phyloP scores from a whole-genome alignment of 2,329 filamentous ascomycete genomes.

The Chalara sp. region DNA sequence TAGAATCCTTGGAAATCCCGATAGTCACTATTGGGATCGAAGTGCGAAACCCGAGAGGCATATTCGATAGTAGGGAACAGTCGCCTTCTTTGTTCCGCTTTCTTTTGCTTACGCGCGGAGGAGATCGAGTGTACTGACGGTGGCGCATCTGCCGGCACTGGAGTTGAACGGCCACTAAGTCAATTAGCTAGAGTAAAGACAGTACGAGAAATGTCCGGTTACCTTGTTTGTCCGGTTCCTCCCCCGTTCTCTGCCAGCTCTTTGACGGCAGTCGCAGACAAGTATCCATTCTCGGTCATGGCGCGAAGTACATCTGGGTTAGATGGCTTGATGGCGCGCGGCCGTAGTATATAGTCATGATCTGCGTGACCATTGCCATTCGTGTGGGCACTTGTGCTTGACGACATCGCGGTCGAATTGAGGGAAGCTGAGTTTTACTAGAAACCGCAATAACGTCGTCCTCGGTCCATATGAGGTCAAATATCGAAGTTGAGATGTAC shows the following conservation, averaged over 20 bases:
- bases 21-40: conserved; percentile 87
- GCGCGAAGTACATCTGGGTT: conserved; percentile 21
- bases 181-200: conserved; percentile 5
- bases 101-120: conserved; percentile 73
- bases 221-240: conserved; percentile 24
- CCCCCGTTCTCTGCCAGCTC: conserved; percentile 14
- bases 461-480: too few species aligned
- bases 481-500: too few species aligned
- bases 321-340: conserved; percentile 19
- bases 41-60: conserved; percentile 84
- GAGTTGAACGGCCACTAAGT: conserved; percentile 71
- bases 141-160: conserved; percentile 82
- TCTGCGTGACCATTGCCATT: conserved; percentile 17
- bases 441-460: too few species aligned
- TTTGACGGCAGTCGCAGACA: conserved; percentile 9
- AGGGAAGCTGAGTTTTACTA: neutral
- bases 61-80: conserved; percentile 94
- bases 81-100: conserved; percentile 72
- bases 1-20: conserved; percentile 96
- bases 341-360: conserved; percentile 26
- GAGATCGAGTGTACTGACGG: conserved; percentile 85
- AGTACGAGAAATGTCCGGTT: neutral
- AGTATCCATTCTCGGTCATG: conserved; percentile 17
- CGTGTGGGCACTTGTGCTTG: conserved; percentile 18
- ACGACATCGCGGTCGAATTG: conserved; percentile 19